phyloP scores from a whole-genome alignment of 805 yeast species.

The Ogataea nitratoaversa region DNA sequence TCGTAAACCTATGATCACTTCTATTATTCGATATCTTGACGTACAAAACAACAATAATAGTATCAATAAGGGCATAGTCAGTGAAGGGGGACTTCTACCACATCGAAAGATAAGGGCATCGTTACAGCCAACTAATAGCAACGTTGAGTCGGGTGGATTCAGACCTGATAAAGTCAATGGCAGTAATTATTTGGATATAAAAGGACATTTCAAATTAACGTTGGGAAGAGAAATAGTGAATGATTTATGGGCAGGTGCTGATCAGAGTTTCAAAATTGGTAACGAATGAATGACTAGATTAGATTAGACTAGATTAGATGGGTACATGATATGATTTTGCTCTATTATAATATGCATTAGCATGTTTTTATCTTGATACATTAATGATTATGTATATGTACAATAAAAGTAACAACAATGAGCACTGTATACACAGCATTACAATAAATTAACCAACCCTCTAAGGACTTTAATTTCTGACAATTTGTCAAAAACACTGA shows the following conservation, averaged over 20 bases:
- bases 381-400: too few relatives aligned
- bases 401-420: too few relatives aligned
- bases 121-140: not conserved
- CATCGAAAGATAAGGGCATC: slow-evolving; percentile 5
- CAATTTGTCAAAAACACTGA: too few relatives aligned
- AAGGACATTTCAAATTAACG: slow-evolving; percentile 12
- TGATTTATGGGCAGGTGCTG: slow-evolving; percentile 14
- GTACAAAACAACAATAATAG: not conserved
- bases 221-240: slow-evolving; percentile 9
- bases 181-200: slow-evolving; percentile 6
- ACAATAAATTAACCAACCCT: too few relatives aligned
- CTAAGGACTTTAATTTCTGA: too few relatives aligned
- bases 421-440: too few relatives aligned
- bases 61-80: not conserved
- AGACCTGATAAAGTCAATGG: not conserved
- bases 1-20: slow-evolving; percentile 24
- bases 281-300: not conserved
- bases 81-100: not conserved
- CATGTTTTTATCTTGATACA: too few relatives aligned
- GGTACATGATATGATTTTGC: not conserved
- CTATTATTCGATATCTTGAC: slow-evolving; percentile 10
- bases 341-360: too few relatives aligned
- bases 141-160: not conserved
- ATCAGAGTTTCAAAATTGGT: slow-evolving; percentile 4
- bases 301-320: not conserved